phyloP scores from a whole-genome alignment of 164 flowering plant genomes.

The Cinnamomum chago region DNA sequence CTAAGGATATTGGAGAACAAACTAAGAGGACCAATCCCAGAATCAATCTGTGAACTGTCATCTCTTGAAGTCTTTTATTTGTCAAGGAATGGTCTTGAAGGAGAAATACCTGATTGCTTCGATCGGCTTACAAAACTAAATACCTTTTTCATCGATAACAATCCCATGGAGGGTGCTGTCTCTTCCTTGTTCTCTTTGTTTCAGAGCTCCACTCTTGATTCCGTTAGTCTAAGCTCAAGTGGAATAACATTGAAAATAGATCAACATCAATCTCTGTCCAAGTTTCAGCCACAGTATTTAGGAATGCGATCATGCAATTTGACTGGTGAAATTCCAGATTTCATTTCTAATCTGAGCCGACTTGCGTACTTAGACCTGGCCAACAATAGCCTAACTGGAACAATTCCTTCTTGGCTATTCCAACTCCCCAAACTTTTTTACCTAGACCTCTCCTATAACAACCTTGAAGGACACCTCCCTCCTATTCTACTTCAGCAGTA shows the following conservation, averaged over 20 bases:
- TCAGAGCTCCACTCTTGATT: not conserved
- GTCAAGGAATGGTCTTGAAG: slow-evolving; percentile 8
- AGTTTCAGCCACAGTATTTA: not conserved
- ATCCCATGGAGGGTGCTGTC: slow-evolving; percentile 14
- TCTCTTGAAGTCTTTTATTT: slow-evolving; percentile 10
- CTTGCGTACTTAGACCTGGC: slow-evolving; percentile 1
- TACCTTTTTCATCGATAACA: not conserved
- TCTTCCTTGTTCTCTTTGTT: slow-evolving; percentile 7
- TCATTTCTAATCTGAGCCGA: slow-evolving; percentile 8
- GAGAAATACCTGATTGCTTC: slow-evolving; percentile 20
- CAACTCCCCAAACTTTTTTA: slow-evolving; percentile 5
- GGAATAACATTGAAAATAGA: slow-evolving; percentile 3
- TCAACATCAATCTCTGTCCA: not conserved
- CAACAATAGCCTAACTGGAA: slow-evolving; percentile 5
- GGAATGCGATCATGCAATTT: not conserved
- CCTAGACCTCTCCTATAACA: slow-evolving; percentile 8
- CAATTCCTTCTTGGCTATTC: slow-evolving; percentile 9
- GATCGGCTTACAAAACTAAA: slow-evolving; percentile 5
- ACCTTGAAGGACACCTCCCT: slow-evolving; percentile 6
- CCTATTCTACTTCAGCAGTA: not conserved
- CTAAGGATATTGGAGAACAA: slow-evolving; percentile 7
- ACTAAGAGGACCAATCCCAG: slow-evolving; percentile 19
- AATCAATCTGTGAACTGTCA: slow-evolving; percentile 18
- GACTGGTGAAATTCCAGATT: slow-evolving; percentile 3
- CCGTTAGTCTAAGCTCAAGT: not conserved